A percentile compares a stretch with the other conserved stretches of the same genome.
phyloP scores from a whole-genome alignment of 2,329 filamentous ascomycete species.

The Metarhizium brunneum region DNA sequence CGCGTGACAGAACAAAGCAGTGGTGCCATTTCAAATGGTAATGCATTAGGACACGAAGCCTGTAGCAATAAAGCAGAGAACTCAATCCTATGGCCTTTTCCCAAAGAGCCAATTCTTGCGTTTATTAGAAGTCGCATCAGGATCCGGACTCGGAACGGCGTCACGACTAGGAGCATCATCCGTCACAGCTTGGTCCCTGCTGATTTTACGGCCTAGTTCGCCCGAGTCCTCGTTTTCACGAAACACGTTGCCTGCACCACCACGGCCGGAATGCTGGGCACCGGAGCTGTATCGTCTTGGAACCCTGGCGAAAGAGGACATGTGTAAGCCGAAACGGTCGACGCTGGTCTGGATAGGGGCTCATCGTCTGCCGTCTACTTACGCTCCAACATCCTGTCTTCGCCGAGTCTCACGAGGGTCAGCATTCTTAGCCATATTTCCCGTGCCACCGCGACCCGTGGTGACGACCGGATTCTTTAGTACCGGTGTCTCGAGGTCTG shows the following conservation, averaged over 20 bases:
- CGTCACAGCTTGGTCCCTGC: conserved; percentile 21
- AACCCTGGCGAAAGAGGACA: conserved; percentile 28
- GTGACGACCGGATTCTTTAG: conserved; percentile 80
- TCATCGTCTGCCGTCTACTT: conserved; percentile 20
- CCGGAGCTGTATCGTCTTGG: conserved; percentile 47
- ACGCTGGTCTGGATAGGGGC: conserved; percentile 4
- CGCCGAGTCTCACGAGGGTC: conserved; percentile 66
- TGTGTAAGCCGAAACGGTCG: not conserved
- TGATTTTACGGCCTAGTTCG: conserved; percentile 18
- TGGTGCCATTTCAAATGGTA: not conserved
- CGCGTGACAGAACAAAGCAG: too few relatives aligned
- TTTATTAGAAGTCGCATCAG: conserved; percentile 25
- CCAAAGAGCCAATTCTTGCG: conserved; percentile 40
- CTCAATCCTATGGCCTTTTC: conserved; percentile 32
- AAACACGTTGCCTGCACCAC: conserved; percentile 65
- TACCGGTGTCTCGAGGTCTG: conserved; percentile 70
- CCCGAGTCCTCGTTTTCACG: conserved; percentile 34
- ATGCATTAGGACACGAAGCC: not conserved
- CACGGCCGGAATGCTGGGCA: conserved; percentile 60
- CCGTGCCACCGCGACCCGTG: conserved; percentile 78
- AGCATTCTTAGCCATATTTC: conserved; percentile 73
- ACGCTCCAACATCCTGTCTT: conserved; percentile 75
- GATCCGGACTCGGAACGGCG: conserved; percentile 1
- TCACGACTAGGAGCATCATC: conserved; percentile 17
- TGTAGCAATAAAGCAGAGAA: not conserved